Percentiles rank a stretch among this genome's conserved stretches.
phyloP scores from a whole-genome alignment of 352 stramenopile species.

The Discostella stelligera region DNA sequence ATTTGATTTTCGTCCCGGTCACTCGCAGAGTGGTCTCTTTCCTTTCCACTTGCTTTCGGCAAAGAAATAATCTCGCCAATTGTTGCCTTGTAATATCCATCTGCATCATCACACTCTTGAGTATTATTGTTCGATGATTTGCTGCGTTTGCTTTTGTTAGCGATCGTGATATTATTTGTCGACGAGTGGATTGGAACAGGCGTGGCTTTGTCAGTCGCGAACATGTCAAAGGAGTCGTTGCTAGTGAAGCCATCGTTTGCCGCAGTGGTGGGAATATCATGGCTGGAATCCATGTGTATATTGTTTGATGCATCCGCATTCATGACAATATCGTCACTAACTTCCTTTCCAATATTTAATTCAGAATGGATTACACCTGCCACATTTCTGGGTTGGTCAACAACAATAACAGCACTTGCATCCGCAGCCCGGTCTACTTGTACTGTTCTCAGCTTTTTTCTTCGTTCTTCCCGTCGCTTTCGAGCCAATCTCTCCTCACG shows the following conservation, averaged over 20 bases:
- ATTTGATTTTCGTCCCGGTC: constrained; percentile 12
- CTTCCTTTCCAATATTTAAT: constrained; percentile 9
- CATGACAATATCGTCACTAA: constrained; percentile 47
- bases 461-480: constrained; percentile 49
- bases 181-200: constrained; percentile 20
- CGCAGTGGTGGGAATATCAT: background rate
- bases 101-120: constrained; percentile 91
- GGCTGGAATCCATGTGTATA: background rate
- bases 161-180: constrained; percentile 17
- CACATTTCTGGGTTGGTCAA: constrained; percentile 41
- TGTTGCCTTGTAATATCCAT: constrained; percentile 96
- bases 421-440: constrained; percentile 5
- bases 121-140: constrained; percentile 23
- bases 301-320: constrained; percentile 42
- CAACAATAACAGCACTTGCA: background rate
- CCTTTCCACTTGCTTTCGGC: constrained; percentile 53
- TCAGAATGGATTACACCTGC: constrained; percentile 41
- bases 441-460: constrained; percentile 23
- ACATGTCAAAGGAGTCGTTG: constrained; percentile 46
- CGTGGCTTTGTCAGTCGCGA: constrained; percentile 26
- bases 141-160: constrained; percentile 15
- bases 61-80: constrained; percentile 90
- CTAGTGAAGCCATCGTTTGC: constrained; percentile 5
- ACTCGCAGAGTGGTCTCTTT: constrained; percentile 10
- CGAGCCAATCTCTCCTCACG: constrained; percentile 49